Conservation (phyloP, 1,284 basidiomycete species). For the Stygiomarasmius scandens region DNA sequence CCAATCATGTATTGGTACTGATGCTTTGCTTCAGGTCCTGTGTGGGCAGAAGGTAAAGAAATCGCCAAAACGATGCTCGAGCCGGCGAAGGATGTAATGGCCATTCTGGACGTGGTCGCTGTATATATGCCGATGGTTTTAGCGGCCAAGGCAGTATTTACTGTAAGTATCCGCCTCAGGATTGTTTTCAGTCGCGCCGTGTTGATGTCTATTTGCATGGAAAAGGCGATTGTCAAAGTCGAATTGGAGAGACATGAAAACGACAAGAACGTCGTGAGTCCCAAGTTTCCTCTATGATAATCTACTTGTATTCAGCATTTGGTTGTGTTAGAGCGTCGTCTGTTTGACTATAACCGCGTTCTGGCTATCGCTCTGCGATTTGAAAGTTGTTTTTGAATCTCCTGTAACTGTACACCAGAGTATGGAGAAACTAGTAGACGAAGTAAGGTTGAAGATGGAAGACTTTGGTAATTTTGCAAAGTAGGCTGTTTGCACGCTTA, state of each 20-base stretch:
- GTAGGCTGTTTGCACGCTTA: constrained; percentile 16
- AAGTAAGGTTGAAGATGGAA: constrained; percentile 18
- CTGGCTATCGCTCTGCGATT: constrained; percentile 24
- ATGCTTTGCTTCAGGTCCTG: neutral
- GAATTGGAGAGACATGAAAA: constrained; percentile 28
- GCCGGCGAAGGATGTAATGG: constrained; percentile 11
- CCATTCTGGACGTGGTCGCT: constrained; percentile 7
- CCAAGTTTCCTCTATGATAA: neutral
- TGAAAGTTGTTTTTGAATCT: constrained; percentile 20
- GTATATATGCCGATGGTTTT: constrained; percentile 9
- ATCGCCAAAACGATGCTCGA: constrained; percentile 10
- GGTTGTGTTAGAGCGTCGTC: constrained; percentile 16
- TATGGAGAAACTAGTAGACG: constrained; percentile 18
- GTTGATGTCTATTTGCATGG: neutral
- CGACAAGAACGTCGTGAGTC: constrained; percentile 27
- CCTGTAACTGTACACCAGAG: constrained; percentile 12
- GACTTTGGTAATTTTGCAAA: constrained; percentile 30
- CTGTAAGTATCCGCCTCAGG: constrained; percentile 14
- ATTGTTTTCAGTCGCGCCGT: neutral
- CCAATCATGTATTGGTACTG: neutral
- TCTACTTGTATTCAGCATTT: neutral
- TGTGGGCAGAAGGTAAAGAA: constrained; percentile 10
- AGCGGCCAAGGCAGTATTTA: constrained; percentile 16
- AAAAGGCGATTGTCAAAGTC: constrained; percentile 26
- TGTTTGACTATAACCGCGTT: constrained; percentile 23